Conservation (phyloP, 257 asterid species). For the Phtheirospermum japonicum region DNA sequence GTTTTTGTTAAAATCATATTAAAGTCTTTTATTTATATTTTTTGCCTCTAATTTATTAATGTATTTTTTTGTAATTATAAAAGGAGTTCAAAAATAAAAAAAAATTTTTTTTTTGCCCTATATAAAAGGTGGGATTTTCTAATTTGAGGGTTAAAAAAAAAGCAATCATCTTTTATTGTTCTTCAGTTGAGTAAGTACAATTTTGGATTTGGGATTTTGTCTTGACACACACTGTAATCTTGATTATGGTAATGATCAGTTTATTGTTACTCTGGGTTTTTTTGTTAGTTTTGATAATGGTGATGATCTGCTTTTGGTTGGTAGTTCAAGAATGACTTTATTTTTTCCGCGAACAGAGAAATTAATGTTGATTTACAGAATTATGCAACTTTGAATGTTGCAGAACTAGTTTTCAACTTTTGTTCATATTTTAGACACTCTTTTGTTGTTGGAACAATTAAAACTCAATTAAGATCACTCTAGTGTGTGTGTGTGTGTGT, state of each 20-base stretch:
- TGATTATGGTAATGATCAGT: background rate
- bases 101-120: no score
- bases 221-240: background rate
- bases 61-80: no score
- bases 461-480: background rate
- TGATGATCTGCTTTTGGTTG: conserved; percentile 22
- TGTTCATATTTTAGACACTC: background rate
- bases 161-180: background rate
- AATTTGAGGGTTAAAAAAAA: no score
- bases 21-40: no score
- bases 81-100: no score
- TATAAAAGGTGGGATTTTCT: no score
- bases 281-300: background rate
- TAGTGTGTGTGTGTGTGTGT: no score
- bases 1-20: no score
- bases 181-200: background rate
- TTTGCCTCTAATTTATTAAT: no score
- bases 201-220: conserved; percentile 17
- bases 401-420: no score
- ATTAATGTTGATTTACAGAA: background rate
- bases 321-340: no score
- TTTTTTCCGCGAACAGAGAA: background rate
- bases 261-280: background rate
- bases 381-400: no score
- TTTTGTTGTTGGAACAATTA: conserved; percentile 18